These are phyloP conservation scores for Arthrocladium fulminans DNA, from an alignment of 2,329 filamentous ascomycete species.

Conservation along the genomic window DNA sequence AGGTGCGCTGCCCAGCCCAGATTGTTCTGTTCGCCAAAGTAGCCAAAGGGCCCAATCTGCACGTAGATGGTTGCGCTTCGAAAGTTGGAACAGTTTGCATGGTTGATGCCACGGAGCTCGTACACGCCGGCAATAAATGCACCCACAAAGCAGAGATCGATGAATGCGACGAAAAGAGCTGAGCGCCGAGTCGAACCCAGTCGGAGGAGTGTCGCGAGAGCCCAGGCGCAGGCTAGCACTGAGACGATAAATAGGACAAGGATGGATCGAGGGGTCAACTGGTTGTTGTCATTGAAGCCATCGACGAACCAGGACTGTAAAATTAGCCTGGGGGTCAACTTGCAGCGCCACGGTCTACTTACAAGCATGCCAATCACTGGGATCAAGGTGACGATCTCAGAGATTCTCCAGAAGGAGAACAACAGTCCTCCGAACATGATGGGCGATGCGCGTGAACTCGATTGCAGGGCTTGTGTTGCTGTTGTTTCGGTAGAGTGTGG, in stretches of 20 bases:
- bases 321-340: conserved; percentile 8
- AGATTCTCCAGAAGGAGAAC: conserved; percentile 54
- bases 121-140: conserved; percentile 56
- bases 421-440: conserved; percentile 47
- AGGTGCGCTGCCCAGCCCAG: conserved; percentile 44
- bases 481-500: not conserved
- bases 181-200: conserved; percentile 52
- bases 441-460: conserved; percentile 11
- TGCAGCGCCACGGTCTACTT: conserved; percentile 17
- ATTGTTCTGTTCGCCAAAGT: conserved; percentile 39
- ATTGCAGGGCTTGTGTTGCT: not conserved
- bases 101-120: conserved; percentile 47
- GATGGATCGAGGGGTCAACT: conserved; percentile 52
- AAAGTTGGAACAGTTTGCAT: conserved; percentile 60
- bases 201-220: conserved; percentile 51
- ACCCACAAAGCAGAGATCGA: conserved; percentile 55
- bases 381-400: conserved; percentile 54
- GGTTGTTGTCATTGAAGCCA: conserved; percentile 47
- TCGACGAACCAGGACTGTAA: conserved; percentile 51
- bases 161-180: conserved; percentile 50
- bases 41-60: conserved; percentile 54
- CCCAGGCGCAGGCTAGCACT: conserved; percentile 53
- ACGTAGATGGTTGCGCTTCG: conserved; percentile 44
- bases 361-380: conserved; percentile 55
- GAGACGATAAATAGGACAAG: conserved; percentile 58